phyloP scores from a whole-genome alignment of 805 yeast species.

The Saturnispora serradocipensis region DNA sequence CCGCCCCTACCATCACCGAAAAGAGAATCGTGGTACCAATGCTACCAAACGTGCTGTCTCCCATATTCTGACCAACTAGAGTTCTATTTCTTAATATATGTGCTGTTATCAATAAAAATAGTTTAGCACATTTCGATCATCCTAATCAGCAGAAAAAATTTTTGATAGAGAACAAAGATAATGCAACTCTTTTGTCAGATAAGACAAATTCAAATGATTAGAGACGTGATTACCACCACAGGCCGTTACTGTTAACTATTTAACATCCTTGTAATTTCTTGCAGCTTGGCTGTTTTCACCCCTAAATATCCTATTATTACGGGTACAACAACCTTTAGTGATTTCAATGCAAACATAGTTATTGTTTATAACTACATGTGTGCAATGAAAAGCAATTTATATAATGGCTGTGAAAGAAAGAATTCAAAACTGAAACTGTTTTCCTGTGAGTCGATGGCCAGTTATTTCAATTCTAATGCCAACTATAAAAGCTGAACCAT shows the following conservation, averaged over 20 bases:
- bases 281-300: background rate
- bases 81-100: background rate
- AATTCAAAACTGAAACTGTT: no score
- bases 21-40: slow-evolving; percentile 57
- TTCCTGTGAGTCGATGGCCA: no score
- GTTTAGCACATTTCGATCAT: background rate
- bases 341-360: no score
- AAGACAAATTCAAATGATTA: background rate
- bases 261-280: background rate
- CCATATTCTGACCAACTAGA: background rate
- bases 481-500: no score
- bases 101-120: background rate
- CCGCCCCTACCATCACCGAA: slow-evolving; percentile 55
- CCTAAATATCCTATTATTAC: no score
- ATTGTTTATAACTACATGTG: no score
- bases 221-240: background rate
- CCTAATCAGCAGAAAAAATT: background rate
- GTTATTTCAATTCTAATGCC: no score
- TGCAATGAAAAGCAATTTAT: no score
- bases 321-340: no score
- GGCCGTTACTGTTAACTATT: background rate
- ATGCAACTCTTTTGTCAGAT: background rate
- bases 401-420: no score
- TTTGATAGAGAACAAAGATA: background rate
- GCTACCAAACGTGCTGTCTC: slow-evolving; percentile 17